phyloP scores from a whole-genome alignment of 495 filamentous ascomycete genomes.

The Haplographium delicatum region DNA sequence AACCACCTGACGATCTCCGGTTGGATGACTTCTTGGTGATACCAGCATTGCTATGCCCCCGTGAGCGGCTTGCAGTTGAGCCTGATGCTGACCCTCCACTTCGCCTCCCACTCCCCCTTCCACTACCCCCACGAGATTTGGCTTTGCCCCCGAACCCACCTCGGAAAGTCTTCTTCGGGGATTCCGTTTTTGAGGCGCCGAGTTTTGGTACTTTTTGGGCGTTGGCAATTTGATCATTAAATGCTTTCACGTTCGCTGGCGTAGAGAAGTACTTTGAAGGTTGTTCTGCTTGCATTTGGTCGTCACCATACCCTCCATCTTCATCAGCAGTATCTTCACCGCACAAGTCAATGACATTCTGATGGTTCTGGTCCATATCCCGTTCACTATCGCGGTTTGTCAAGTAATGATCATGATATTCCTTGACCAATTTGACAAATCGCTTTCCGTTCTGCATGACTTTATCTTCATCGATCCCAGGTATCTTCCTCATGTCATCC shows the following conservation, averaged over 20 bases:
- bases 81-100: conserved; percentile 4
- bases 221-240: too few relatives aligned
- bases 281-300: conserved; percentile 7
- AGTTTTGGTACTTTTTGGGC: too few relatives aligned
- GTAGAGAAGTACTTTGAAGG: conserved; percentile 11
- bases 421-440: conserved; percentile 60
- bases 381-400: conserved; percentile 21
- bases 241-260: too few relatives aligned
- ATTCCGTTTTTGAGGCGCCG: neutral
- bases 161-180: neutral
- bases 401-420: conserved; percentile 55
- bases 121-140: neutral
- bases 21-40: conserved; percentile 3
- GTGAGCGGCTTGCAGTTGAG: too few relatives aligned
- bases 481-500: conserved; percentile 59
- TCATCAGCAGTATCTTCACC: conserved; percentile 54
- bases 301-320: conserved; percentile 28
- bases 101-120: neutral
- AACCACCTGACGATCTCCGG: conserved; percentile 8
- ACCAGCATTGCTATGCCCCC: conserved; percentile 6
- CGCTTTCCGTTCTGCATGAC: conserved; percentile 61
- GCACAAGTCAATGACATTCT: conserved; percentile 63
- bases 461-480: conserved; percentile 63
- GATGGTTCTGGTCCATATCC: conserved; percentile 45
- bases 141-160: neutral